Percentiles rank a stretch among this genome's conserved stretches.
Evolutionary conservation across 345 rosid species (phyloP).

Genomic region (Ceriops decandra): DNA sequence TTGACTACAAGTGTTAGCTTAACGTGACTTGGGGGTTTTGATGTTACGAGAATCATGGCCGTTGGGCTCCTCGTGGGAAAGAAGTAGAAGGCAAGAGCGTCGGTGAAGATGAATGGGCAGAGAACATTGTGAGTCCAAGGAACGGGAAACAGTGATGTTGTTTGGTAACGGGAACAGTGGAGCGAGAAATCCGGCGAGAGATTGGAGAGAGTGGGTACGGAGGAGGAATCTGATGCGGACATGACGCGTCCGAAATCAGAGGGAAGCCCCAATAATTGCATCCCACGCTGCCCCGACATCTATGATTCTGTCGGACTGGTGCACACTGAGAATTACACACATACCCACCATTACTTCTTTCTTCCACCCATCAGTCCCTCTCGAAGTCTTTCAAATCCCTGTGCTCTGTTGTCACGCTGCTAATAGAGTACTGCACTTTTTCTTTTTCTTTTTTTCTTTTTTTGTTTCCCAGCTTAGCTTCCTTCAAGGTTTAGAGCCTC

Average conservation of each 20-base stretch:
- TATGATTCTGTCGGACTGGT: slow-evolving; percentile 45
- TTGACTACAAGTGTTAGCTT: neutral
- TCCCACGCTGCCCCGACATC: slow-evolving; percentile 65
- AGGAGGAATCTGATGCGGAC: slow-evolving; percentile 63
- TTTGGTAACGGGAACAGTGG: slow-evolving; percentile 33
- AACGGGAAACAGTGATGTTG: slow-evolving; percentile 16
- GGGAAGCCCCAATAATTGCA: slow-evolving; percentile 50
- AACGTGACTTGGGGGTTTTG: neutral
- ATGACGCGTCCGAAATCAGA: slow-evolving; percentile 64
- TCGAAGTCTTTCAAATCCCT: no score
- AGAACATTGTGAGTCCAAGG: neutral
- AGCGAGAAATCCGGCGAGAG: slow-evolving; percentile 55
- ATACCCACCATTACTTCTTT: slow-evolving; percentile 5
- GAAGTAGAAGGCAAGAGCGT: neutral
- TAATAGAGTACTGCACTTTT: neutral
- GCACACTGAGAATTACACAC: slow-evolving; percentile 3
- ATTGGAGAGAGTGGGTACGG: slow-evolving; percentile 35
- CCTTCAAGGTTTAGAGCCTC: neutral
- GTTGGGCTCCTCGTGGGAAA: neutral
- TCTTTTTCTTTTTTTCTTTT: no score
- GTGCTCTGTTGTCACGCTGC: no score
- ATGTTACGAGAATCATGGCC: neutral
- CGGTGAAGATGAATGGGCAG: neutral
- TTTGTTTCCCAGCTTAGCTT: neutral
- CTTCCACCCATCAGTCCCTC: slow-evolving; percentile 4